Conservation (phyloP, 352 stramenopile genomes). For the Elongisporangium anandrum region DNA sequence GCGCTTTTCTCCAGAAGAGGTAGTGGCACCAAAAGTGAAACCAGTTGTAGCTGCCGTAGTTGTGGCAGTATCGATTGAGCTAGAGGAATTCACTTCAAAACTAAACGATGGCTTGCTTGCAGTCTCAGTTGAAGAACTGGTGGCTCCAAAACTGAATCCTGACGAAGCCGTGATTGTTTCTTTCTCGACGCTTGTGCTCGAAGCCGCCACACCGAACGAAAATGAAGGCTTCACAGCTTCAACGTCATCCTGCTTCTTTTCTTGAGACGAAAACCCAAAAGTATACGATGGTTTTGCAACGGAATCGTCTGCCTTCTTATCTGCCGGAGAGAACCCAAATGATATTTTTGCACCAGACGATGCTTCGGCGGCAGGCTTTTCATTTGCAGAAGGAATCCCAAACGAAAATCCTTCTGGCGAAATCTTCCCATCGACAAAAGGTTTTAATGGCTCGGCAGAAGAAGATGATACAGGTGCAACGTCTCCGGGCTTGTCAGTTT, state of each 20-base stretch:
- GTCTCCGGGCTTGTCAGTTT: slow-evolving; percentile 19
- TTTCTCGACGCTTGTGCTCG: slow-evolving; percentile 2
- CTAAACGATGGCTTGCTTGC: slow-evolving; percentile 18
- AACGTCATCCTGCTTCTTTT: slow-evolving; percentile 7
- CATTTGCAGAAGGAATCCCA: slow-evolving; percentile 5
- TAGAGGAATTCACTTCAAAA: slow-evolving; percentile 7
- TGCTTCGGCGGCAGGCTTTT: slow-evolving; percentile 13
- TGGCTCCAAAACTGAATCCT: slow-evolving; percentile 22
- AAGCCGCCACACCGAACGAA: slow-evolving; percentile 17
- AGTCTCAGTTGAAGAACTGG: slow-evolving; percentile 2
- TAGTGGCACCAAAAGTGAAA: slow-evolving; percentile 26
- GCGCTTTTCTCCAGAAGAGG: slow-evolving; percentile 1
- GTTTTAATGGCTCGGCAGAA: not conserved
- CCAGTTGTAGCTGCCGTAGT: slow-evolving; percentile 3
- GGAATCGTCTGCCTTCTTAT: slow-evolving; percentile 11
- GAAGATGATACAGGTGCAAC: not conserved
- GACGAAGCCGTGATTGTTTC: not conserved
- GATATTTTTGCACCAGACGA: slow-evolving; percentile 17
- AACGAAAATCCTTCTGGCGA: slow-evolving; percentile 27
- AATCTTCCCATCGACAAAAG: slow-evolving; percentile 1
- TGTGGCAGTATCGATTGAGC: slow-evolving; percentile 1
- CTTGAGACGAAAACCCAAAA: slow-evolving; percentile 11
- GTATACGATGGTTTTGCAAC: slow-evolving; percentile 15
- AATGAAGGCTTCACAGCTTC: slow-evolving; percentile 18
- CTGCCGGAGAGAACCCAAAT: slow-evolving; percentile 9